A percentile compares a stretch with the other conserved stretches of the same genome.
Evolutionary conservation across 192 early-diverging fungal species (phyloP).

Genomic region (Coemansia sp.): DNA sequence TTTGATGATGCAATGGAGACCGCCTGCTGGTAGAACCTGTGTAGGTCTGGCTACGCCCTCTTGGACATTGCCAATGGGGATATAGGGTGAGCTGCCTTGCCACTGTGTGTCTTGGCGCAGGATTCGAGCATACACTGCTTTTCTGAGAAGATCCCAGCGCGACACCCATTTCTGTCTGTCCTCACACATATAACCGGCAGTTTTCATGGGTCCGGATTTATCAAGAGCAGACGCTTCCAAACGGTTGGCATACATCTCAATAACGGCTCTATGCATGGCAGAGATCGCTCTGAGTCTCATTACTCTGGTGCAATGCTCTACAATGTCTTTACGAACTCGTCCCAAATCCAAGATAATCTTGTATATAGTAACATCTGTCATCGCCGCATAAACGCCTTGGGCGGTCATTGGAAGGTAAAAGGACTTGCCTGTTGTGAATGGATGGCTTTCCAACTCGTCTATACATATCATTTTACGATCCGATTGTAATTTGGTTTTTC

Average conservation of each 20-base stretch:
- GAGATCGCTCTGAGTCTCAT: slow-evolving; percentile 13
- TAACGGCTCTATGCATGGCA: slow-evolving; percentile 18
- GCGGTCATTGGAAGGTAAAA: slow-evolving; percentile 18
- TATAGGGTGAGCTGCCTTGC: slow-evolving; percentile 8
- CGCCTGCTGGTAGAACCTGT: slow-evolving; percentile 20
- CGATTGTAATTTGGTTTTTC: slow-evolving; percentile 14
- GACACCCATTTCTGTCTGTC: background rate
- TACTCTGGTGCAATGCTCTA: slow-evolving; percentile 30
- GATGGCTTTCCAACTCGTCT: slow-evolving; percentile 30
- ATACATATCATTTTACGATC: slow-evolving; percentile 2
- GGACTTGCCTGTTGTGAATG: slow-evolving; percentile 7
- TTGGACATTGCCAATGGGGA: no score
- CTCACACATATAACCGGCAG: background rate
- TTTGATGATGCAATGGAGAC: slow-evolving; percentile 36
- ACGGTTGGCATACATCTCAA: slow-evolving; percentile 16
- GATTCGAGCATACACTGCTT: slow-evolving; percentile 8
- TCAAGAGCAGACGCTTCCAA: background rate
- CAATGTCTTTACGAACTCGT: slow-evolving; percentile 20
- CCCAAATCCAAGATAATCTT: slow-evolving; percentile 4
- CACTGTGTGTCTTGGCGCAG: slow-evolving; percentile 32
- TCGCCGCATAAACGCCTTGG: slow-evolving; percentile 6
- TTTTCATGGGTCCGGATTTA: no score
- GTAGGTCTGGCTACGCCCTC: no score
- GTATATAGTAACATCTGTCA: slow-evolving; percentile 4
- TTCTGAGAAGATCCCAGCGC: slow-evolving; percentile 14